A percentile compares a stretch with the other conserved stretches of the same genome.
These are phyloP conservation scores for Blepharisma undulans DNA, from an alignment of 169 alveolate genomes.

Conservation along the genomic window DNA sequence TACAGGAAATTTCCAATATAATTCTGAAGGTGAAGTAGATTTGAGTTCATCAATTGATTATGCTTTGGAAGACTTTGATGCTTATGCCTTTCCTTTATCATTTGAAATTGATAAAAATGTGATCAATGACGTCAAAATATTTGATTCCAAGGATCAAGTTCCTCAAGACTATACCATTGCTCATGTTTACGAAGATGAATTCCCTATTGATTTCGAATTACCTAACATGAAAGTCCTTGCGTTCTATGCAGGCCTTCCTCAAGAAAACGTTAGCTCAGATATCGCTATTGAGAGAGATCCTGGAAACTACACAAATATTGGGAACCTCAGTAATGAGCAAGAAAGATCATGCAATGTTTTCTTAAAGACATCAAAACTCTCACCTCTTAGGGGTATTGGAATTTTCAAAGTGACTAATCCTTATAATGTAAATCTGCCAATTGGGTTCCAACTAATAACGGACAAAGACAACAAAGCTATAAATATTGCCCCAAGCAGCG, in stretches of 20 bases:
- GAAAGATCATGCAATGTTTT: not conserved
- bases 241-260: not conserved
- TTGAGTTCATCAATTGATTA: not conserved
- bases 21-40: no score
- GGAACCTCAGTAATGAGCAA: not conserved
- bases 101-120: not conserved
- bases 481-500: not conserved
- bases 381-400: not conserved
- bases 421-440: not conserved
- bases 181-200: not conserved
- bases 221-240: conserved; percentile 20
- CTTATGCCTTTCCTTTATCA: not conserved
- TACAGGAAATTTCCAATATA: no score
- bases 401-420: not conserved
- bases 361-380: no score
- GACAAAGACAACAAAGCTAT: not conserved
- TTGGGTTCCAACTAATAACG: not conserved
- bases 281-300: no score
- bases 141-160: not conserved
- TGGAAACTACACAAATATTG: not conserved
- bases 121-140: not conserved
- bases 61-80: not conserved
- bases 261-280: no score
- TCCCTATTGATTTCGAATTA: not conserved
- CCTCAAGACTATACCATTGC: not conserved